Base-by-base conservation (phyloP, 805 yeast genomes). In the Lipomyces chichibuensis region DNA sequence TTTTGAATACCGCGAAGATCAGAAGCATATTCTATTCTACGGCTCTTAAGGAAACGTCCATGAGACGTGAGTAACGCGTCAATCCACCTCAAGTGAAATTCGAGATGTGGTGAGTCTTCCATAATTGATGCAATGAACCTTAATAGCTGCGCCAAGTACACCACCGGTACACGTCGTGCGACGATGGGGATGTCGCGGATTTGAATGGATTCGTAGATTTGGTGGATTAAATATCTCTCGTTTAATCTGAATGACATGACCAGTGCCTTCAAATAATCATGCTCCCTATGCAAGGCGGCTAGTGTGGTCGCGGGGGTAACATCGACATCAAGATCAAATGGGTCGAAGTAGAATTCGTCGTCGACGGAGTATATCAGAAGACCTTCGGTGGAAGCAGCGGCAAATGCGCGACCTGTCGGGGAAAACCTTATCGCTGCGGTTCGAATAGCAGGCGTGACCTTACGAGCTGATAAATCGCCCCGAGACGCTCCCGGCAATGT, bases 331-430 rank as follows among this genome's bases (percentile, higher is more conserved):
- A 95, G 83, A 77, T 95, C 98, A 76, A 91, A 91, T 43, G 99
- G 99, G 81, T 95, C 99, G 76, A 95, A 95, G 35, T 88, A 80
- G 60, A 88, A 79, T 11, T 85, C 80, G 60, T 87, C 88, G 77
- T 94, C 96, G 52, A 92, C 85, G 1, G 97, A 88, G 76, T 85
- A 95, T 1, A 95, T 81, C 65, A 92, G 80, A 57, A 95, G 80
- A 8, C 99, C 99, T 77, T 94, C 98, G 0, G 99, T 95, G 0
- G 97, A 88, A 0, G 97, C 95, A 54, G 96, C 97, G 0, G 97
- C 95, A 82, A 95, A 95, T 43, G 96, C 87, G 25, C 89, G 83
- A 1, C 96, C 89, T 0, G 97, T 89, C 23, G 99, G 99, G 1
- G 97, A 91, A 75, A 93, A 95, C 72, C 83, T 84, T 35, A 95